Evolutionary conservation across 2,329 filamentous ascomycete genomes (phyloP), one percentile per base, ranked within the genome.

Genomic region (Neodidymelliopsis sp.): DNA sequence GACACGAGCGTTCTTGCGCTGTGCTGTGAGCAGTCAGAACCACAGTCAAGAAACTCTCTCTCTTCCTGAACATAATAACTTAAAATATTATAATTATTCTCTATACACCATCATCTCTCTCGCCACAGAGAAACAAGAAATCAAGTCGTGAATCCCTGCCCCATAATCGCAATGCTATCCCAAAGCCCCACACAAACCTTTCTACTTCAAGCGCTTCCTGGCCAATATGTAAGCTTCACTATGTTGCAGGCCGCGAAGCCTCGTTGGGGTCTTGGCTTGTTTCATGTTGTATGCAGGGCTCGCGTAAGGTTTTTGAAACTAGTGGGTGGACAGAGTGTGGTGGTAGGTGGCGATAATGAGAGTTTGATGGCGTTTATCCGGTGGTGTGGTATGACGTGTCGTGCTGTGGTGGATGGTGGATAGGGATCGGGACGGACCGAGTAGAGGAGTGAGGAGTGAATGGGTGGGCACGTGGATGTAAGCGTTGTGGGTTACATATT

Each of bases 261-360:
- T 13, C 34, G 39, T 49, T 43, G 46, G 46, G 46, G 39, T 34
- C 27, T 20, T 23, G 28, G 15, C 30, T n/a, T 20, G 46, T 49
- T 49, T 49, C 46, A 49, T n/a, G 33, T 13, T 8, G 11, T 16
- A 34, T 43, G 46, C 39, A 43, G 46, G 39, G 43, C 24, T 24
- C 2, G 18, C 20, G 25, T 22, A 25, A 25, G 22, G 34, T 22
- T 34, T 19, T 22, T 16, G 10, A 19, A 10, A 30, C 4, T 11
- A 34, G 19, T 18, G 3, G 6, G 9, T 31, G 15, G 31, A 24
- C 24, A 7, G 31, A 22, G 24, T n/a, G n/a, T n/a, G n/a, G n/a
- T n/a, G n/a, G n/a, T n/a, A n/a, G n/a, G n/a, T n/a, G n/a, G n/a
- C n/a, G n/a, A n/a, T n/a, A n/a, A n/a, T n/a, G n/a, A n/a, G n/a